A percentile compares a stretch with the other conserved stretches of the same genome.
phyloP scores from a whole-genome alignment of 192 early-diverging fungal species.

The Rhizoclosmatium sp. region DNA sequence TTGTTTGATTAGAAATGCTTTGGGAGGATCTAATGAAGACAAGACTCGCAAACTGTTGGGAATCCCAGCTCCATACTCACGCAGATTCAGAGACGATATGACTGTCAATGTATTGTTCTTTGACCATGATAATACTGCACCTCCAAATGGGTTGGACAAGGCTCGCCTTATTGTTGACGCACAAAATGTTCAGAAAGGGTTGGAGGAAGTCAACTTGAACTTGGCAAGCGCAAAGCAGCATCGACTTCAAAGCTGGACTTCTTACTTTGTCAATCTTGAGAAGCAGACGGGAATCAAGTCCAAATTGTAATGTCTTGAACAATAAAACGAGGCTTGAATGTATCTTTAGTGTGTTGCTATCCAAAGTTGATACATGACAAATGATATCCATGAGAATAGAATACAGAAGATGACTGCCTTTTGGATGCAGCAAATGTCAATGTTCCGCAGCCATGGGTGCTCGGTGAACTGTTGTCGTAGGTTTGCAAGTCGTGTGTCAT shows the following conservation, averaged over 20 bases:
- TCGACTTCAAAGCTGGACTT: slow-evolving; percentile 38
- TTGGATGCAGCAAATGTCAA: background rate
- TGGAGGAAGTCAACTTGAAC: slow-evolving; percentile 39
- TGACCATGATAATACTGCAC: slow-evolving; percentile 6
- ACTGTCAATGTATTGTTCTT: slow-evolving; percentile 61
- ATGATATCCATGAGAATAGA: slow-evolving; percentile 16
- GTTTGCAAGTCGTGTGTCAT: background rate
- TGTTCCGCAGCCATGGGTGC: background rate
- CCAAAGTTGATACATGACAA: slow-evolving; percentile 23
- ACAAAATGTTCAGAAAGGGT: slow-evolving; percentile 9
- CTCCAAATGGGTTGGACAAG: slow-evolving; percentile 13
- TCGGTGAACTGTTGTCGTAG: background rate
- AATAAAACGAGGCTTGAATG: background rate
- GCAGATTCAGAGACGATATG: slow-evolving; percentile 60
- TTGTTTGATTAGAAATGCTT: slow-evolving; percentile 55
- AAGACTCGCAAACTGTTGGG: slow-evolving; percentile 41
- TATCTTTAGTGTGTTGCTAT: background rate
- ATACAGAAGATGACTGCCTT: slow-evolving; percentile 20
- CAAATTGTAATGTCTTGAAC: background rate
- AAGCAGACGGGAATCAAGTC: background rate
- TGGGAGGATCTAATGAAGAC: slow-evolving; percentile 44
- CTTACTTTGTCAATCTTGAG: slow-evolving; percentile 10
- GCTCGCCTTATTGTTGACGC: slow-evolving; percentile 7
- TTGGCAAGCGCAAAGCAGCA: slow-evolving; percentile 38
- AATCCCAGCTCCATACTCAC: slow-evolving; percentile 53